phyloP scores from a whole-genome alignment of 1,139 yeast species.

The Hemisphaericaspora lyxosophila region DNA sequence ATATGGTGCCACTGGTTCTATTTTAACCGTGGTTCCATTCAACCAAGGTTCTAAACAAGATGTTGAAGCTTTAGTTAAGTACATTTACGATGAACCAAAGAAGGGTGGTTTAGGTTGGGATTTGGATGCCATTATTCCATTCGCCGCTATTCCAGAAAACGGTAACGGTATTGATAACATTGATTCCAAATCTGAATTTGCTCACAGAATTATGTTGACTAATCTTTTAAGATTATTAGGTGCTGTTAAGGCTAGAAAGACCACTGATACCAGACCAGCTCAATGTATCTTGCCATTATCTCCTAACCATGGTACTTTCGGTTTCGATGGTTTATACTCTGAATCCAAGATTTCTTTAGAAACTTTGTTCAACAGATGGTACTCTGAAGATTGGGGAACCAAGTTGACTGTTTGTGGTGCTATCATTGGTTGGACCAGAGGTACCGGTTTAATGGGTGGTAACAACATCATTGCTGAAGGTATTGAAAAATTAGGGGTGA shows the following conservation, averaged over 20 bases:
- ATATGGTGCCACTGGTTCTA: slow-evolving; percentile 88
- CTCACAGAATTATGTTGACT: slow-evolving; percentile 97
- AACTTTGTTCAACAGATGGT: slow-evolving; percentile 97
- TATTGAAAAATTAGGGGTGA: slow-evolving; percentile 90
- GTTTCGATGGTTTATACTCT: slow-evolving; percentile 96
- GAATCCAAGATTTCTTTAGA: slow-evolving; percentile 95
- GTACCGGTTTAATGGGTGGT: slow-evolving; percentile 97
- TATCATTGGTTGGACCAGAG: slow-evolving; percentile 99
- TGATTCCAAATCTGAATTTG: slow-evolving; percentile 94
- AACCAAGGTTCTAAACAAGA: slow-evolving; percentile 97
- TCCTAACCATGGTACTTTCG: slow-evolving; percentile 98
- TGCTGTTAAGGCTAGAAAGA: slow-evolving; percentile 81
- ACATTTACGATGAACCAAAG: slow-evolving; percentile 78
- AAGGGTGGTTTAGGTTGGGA: slow-evolving; percentile 98
- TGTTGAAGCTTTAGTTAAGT: slow-evolving; percentile 80
- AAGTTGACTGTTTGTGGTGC: slow-evolving; percentile 98
- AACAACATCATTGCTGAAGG: slow-evolving; percentile 98
- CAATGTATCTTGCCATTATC: slow-evolving; percentile 95
- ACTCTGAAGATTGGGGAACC: slow-evolving; percentile 93
- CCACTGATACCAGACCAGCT: slow-evolving; percentile 94
- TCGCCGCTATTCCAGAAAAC: slow-evolving; percentile 98
- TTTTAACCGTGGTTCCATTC: slow-evolving; percentile 94
- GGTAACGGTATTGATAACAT: slow-evolving; percentile 93
- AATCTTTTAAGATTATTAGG: slow-evolving; percentile 91
- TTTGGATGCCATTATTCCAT: slow-evolving; percentile 91